These are phyloP conservation scores for Camelina laxa DNA, from an alignment of 345 rosid species.

Conservation along the genomic window DNA sequence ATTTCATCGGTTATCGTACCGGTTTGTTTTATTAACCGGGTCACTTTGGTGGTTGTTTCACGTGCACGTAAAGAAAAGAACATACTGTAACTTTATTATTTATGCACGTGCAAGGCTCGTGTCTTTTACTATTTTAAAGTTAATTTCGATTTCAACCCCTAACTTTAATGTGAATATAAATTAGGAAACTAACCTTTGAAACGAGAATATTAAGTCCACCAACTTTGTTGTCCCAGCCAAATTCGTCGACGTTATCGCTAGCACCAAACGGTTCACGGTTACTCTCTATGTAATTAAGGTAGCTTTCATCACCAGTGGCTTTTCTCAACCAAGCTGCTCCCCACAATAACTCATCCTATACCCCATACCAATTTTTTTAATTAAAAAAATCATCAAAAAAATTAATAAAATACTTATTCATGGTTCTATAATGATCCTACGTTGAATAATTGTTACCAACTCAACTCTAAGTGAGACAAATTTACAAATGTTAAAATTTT, in stretches of 20 bases:
- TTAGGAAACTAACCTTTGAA: conserved; percentile 63
- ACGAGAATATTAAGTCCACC: conserved; percentile 93
- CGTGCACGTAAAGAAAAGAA: conserved; percentile 33
- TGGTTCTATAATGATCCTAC: not conserved
- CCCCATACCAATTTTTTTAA: not conserved
- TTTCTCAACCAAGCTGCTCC: conserved; percentile 95
- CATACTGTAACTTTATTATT: not conserved
- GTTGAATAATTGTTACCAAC: not conserved
- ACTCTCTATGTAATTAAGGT: conserved; percentile 68
- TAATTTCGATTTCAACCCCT: not conserved
- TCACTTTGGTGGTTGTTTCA: conserved; percentile 6
- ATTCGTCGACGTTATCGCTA: conserved; percentile 87
- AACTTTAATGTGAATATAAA: not conserved
- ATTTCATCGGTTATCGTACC: conserved; percentile 1
- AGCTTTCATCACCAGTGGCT: conserved; percentile 68
- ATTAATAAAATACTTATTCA: not conserved
- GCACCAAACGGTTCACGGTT: conserved; percentile 91
- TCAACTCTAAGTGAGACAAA: not conserved
- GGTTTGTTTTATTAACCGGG: conserved; percentile 25
- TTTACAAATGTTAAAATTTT: too few relatives aligned
- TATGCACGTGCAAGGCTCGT: conserved; percentile 35
- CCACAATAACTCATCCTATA: conserved; percentile 96
- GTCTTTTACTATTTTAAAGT: conserved; percentile 1
- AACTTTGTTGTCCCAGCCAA: conserved; percentile 98
- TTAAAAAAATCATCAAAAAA: not conserved